Conservation (phyloP, 768 basidiomycete genomes). For the Pleurotus eryngii region DNA sequence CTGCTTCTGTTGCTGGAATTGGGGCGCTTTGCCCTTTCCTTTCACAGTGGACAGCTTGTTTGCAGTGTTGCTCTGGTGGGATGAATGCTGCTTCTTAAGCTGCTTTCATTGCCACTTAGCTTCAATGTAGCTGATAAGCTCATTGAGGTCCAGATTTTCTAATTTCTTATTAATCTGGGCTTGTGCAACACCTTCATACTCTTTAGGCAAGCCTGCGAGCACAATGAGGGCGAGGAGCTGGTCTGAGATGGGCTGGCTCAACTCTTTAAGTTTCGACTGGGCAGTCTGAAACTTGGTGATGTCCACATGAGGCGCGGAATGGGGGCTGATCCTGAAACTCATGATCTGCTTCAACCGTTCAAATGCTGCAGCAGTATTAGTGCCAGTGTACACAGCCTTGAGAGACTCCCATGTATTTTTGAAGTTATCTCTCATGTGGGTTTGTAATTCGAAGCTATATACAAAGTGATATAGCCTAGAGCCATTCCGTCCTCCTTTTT, state of each 20-base stretch:
- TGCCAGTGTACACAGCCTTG: not conserved
- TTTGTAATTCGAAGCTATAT: not conserved
- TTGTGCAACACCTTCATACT: not conserved
- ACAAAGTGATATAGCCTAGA: not conserved
- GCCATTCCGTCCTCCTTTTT: not conserved
- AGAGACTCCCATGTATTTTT: not conserved
- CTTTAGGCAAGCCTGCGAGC: not conserved
- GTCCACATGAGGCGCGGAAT: not conserved
- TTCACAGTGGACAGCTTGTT: not conserved
- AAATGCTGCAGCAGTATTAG: not conserved
- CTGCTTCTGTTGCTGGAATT: not conserved
- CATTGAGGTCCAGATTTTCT: not conserved
- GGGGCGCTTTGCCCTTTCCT: not conserved
- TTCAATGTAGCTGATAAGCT: not conserved
- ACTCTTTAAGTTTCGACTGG: not conserved
- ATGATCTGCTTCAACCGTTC: not conserved
- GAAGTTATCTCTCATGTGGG: not conserved
- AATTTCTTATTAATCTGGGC: not conserved
- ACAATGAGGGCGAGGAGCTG: not conserved
- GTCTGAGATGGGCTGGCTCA: not conserved
- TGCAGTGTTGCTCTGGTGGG: not conserved
- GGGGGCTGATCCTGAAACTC: not conserved
- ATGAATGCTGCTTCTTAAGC: not conserved
- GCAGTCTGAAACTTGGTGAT: not conserved
- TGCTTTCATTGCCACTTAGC: not conserved